Base-by-base conservation (phyloP, 352 stramenopile species). In the Blastocystis sp. region DNA sequence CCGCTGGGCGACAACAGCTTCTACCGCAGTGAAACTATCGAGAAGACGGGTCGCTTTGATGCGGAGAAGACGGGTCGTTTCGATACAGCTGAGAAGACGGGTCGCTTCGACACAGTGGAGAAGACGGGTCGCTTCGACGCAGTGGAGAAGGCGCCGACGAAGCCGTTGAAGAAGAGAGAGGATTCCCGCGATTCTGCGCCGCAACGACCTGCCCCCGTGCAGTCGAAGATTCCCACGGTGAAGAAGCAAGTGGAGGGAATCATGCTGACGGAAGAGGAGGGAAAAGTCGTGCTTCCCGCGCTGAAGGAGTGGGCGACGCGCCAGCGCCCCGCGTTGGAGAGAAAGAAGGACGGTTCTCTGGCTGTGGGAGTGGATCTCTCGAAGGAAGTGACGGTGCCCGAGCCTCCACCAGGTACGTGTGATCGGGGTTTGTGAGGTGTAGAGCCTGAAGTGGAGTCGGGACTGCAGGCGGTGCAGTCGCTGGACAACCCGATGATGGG, bases 1-100 rank as follows among this genome's bases (percentile, higher is more conserved):
- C 63, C 63, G 21, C 16, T 41, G 26, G 63, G 63, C 41, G 63
- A 71, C 41, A 71, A 35, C 12, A 71, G 41, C 63, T 71, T 71
- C 63, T 71, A 71, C 4, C 63, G 63, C n/a, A 41, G 33, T 19
- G 45, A 55, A 16, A 55, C 45, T 16, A 55, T 55, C 45, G 45
- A 55, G 45, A 55, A 16, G 45, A n/a, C n/a, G n/a, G n/a, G n/a
- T n/a, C n/a, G n/a, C n/a, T n/a, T n/a, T n/a, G 45, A 55, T 6
- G 45, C 45, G 9, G 45, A 6, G 6, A 19, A 6, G 6, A 16
- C 45, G 9, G 45, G 6, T 16, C 45, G 45, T 16, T 6, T 16
- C 6, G 45, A 55, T 16, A 55, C 45, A 55, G 45, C 45, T 16
- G 16, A 6, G 6, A 0, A 6, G 6, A 55, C 45, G 45, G 45